Conservation (phyloP, 192 early-diverging fungal species). For the Coemansia sp. region DNA sequence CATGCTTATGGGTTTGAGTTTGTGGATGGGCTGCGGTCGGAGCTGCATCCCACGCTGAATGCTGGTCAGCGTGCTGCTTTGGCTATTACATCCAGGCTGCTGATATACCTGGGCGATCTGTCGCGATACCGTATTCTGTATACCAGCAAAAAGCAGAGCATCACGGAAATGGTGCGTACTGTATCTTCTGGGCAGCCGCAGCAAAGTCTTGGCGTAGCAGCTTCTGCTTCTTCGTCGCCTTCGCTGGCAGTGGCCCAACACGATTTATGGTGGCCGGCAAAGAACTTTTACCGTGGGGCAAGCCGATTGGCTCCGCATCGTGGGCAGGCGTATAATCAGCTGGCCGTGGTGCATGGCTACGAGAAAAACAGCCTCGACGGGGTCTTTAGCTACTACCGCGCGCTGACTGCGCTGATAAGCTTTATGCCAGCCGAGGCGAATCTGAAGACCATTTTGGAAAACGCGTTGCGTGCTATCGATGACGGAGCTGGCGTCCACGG, state of each 20-base stretch:
- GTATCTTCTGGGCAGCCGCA: conserved; percentile 8
- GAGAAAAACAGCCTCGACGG: conserved; percentile 38
- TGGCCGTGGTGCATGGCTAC: conserved; percentile 45
- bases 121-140: conserved; percentile 43
- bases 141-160: conserved; percentile 25
- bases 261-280: conserved; percentile 41
- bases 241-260: neutral
- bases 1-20: conserved; percentile 34
- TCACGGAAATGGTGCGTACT: neutral
- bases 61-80: conserved; percentile 28
- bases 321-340: conserved; percentile 50
- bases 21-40: conserved; percentile 25
- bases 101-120: conserved; percentile 47
- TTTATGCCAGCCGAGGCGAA: conserved; percentile 38
- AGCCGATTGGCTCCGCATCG: conserved; percentile 46
- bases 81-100: conserved; percentile 28
- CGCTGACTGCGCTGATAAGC: conserved; percentile 26
- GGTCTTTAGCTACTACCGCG: conserved; percentile 43
- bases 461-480: conserved; percentile 26
- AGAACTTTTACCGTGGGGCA: conserved; percentile 43
- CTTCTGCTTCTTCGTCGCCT: neutral
- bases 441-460: conserved; percentile 35
- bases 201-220: neutral
- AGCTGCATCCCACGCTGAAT: conserved; percentile 33
- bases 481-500: neutral